Evolutionary conservation across 192 early-diverging fungal genomes (phyloP).

Genomic region (Podila clonocystis): DNA sequence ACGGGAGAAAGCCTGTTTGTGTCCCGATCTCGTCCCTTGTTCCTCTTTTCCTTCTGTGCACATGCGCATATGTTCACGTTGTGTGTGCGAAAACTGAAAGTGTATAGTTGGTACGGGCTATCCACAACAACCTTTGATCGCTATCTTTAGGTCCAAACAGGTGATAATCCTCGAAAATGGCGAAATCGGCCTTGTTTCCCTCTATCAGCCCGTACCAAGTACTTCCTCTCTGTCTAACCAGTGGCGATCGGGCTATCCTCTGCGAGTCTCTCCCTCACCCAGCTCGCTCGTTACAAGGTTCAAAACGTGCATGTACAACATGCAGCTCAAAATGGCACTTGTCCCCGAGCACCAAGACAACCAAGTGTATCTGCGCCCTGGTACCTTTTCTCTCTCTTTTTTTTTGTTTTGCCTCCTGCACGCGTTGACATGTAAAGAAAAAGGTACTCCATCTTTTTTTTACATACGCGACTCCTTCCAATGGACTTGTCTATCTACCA

Average conservation of each 20-base stretch:
- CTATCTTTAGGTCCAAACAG: neutral
- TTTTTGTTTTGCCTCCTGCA: too few species aligned
- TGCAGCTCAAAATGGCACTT: neutral
- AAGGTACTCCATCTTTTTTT: too few species aligned
- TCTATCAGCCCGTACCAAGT: neutral
- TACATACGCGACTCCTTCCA: too few species aligned
- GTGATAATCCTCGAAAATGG: slow-evolving; percentile 1
- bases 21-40: neutral
- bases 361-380: neutral
- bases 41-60: neutral
- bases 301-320: neutral
- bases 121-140: neutral
- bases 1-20: too few species aligned
- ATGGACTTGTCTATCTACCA: too few species aligned
- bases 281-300: neutral
- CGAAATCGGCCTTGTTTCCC: neutral
- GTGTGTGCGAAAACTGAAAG: neutral
- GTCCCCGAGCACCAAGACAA: too few species aligned
- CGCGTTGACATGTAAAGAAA: too few species aligned
- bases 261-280: too few species aligned
- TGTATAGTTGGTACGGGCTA: too few species aligned
- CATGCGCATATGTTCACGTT: neutral
- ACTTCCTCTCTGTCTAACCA: neutral
- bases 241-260: too few species aligned
- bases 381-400: neutral